These are phyloP conservation scores for Vitis rupestris DNA, from an alignment of 164 flowering plant genomes.

Conservation along the genomic window DNA sequence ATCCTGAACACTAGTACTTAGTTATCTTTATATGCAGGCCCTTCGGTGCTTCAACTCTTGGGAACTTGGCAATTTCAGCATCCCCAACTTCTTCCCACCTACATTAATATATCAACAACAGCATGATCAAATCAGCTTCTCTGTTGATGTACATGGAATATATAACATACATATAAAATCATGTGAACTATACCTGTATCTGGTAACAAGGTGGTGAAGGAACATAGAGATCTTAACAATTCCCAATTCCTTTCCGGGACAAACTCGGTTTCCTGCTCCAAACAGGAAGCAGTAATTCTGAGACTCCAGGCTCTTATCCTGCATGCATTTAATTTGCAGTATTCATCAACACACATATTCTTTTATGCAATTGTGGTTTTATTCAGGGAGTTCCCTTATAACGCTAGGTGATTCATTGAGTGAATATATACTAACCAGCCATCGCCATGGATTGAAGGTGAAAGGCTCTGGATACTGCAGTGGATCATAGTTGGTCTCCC, in stretches of 20 bases:
- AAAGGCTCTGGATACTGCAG: constrained; percentile 46
- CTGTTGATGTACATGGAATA: too few species aligned
- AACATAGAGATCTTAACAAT: constrained; percentile 35
- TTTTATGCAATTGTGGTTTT: too few species aligned
- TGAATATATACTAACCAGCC: constrained; percentile 40
- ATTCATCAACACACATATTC: too few species aligned
- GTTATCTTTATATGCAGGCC: constrained; percentile 48
- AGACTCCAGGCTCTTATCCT: constrained; percentile 33
- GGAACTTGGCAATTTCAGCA: constrained; percentile 46
- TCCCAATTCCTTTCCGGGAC: constrained; percentile 55
- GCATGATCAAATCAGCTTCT: background rate
- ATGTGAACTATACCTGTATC: constrained; percentile 27
- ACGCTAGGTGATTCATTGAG: background rate
- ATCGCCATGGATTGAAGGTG: constrained; percentile 62
- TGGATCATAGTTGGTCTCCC: constrained; percentile 53
- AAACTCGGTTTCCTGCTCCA: constrained; percentile 51
- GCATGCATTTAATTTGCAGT: constrained; percentile 1
- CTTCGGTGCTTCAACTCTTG: constrained; percentile 70
- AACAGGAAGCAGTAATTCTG: constrained; percentile 33
- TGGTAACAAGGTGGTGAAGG: constrained; percentile 50
- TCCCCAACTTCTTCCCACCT: constrained; percentile 66
- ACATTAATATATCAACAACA: constrained; percentile 15
- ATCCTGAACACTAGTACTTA: background rate
- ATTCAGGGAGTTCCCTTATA: too few species aligned
- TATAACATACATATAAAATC: background rate